phyloP scores from a whole-genome alignment of 2,329 filamentous ascomycete genomes.

The Diaporthe sp. region DNA sequence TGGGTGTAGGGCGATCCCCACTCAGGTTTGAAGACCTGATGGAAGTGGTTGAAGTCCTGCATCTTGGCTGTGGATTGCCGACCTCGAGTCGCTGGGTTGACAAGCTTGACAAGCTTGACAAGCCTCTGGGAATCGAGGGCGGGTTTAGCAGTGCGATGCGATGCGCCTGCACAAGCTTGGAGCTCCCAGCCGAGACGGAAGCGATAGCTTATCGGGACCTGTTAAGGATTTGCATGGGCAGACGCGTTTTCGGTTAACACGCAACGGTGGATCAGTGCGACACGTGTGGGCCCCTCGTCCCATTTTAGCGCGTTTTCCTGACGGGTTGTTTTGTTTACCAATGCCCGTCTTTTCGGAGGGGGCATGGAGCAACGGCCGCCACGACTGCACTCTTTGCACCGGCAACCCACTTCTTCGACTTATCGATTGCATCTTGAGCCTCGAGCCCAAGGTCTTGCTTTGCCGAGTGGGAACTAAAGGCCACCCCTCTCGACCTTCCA shows the following conservation, averaged over 20 bases:
- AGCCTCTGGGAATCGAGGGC: neutral
- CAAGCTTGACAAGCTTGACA: neutral
- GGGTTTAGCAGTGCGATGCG: constrained; percentile 1
- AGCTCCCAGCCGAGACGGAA: constrained; percentile 6
- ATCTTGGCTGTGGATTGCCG: constrained; percentile 52
- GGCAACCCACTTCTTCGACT: constrained; percentile 18
- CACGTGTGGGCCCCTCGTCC: constrained; percentile 25
- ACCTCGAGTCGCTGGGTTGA: neutral
- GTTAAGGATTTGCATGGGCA: neutral
- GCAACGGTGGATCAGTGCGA: neutral
- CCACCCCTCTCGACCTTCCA: neutral
- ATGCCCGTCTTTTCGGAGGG: constrained; percentile 26
- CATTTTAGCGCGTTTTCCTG: constrained; percentile 28
- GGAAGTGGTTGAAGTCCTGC: constrained; percentile 76
- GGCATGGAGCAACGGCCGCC: constrained; percentile 27
- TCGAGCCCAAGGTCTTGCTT: constrained; percentile 17
- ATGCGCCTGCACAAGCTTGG: constrained; percentile 17
- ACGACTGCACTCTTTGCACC: constrained; percentile 12
- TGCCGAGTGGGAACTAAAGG: neutral
- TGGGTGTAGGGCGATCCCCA: constrained; percentile 73
- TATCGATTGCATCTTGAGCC: constrained; percentile 29
- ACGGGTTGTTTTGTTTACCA: constrained; percentile 36
- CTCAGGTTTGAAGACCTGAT: constrained; percentile 74
- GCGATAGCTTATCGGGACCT: constrained; percentile 14
- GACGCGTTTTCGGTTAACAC: neutral